phyloP scores from a whole-genome alignment of 106 monocot genomes.

The Dactylorhiza incarnata region DNA sequence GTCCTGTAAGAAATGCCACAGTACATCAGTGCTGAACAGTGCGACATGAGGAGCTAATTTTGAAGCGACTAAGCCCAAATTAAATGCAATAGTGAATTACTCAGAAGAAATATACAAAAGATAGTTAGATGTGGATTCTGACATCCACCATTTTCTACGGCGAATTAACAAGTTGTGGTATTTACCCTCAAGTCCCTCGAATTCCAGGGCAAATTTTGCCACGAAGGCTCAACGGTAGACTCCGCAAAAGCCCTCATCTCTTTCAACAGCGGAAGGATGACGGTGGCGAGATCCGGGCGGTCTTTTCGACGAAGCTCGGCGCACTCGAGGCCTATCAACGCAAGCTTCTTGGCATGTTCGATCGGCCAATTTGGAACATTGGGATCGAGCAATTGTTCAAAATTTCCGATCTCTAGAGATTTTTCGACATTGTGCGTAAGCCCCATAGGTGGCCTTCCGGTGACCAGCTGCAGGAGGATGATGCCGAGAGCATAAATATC shows the following conservation, averaged over 20 bases:
- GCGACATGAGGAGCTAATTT: too few relatives aligned
- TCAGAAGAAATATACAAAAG: not conserved
- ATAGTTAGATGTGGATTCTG: not conserved
- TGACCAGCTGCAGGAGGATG: conserved; percentile 56
- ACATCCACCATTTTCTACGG: too few relatives aligned
- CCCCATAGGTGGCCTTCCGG: conserved; percentile 44
- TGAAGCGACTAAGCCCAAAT: too few relatives aligned
- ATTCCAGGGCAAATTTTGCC: conserved; percentile 1
- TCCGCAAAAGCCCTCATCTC: conserved; percentile 18
- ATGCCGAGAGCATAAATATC: conserved; percentile 59
- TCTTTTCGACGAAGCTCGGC: conserved; percentile 49
- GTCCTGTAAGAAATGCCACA: not conserved
- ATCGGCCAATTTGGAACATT: conserved; percentile 43
- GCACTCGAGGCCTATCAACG: conserved; percentile 35
- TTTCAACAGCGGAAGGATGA: conserved; percentile 43
- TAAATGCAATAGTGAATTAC: not conserved
- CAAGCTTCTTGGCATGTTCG: conserved; percentile 32
- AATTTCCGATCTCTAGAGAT: conserved; percentile 30
- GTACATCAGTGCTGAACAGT: not conserved
- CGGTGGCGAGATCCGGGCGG: conserved; percentile 36
- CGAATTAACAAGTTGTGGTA: not conserved
- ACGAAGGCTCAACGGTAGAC: not conserved
- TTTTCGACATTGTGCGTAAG: conserved; percentile 27
- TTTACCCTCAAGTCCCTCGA: conserved; percentile 1
- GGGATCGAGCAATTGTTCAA: conserved; percentile 34